phyloP scores from a whole-genome alignment of 345 rosid species.

The Eutrema yunnanense region DNA sequence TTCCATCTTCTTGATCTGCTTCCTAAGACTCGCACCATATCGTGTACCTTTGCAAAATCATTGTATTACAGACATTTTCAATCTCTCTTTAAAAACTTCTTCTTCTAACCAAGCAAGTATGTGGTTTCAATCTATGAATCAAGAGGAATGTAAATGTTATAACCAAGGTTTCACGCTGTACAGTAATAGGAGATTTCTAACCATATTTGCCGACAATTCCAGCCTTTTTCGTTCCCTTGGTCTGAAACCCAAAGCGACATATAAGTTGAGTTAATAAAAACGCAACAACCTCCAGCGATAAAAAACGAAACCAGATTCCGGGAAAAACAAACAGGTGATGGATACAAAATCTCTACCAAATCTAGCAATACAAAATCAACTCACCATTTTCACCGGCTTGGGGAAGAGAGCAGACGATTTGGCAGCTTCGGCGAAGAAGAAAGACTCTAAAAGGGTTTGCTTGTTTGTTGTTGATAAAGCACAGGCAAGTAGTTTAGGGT shows the following conservation, averaged over 20 bases:
- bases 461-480: no score
- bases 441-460: no score
- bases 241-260: conserved; percentile 19
- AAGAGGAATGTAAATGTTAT: background rate
- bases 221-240: conserved; percentile 68
- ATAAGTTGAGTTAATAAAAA: background rate
- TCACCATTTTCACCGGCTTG: conserved; percentile 14
- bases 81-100: no score
- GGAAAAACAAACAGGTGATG: no score
- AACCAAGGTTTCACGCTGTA: background rate
- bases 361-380: background rate
- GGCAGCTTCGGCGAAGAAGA: background rate
- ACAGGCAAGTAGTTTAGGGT: background rate
- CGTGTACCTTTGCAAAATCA: conserved; percentile 47
- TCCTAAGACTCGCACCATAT: conserved; percentile 84
- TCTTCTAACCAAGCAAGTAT: background rate
- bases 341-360: no score
- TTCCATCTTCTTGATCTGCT: conserved; percentile 91
- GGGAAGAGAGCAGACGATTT: background rate
- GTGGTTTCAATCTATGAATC: no score
- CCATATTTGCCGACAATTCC: conserved; percentile 64
- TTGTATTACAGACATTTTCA: no score
- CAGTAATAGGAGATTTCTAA: background rate
- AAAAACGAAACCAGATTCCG: background rate
- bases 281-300: background rate